Conservation (phyloP, 2,329 filamentous ascomycete species). For the Chrysoporthe austroafricana region DNA sequence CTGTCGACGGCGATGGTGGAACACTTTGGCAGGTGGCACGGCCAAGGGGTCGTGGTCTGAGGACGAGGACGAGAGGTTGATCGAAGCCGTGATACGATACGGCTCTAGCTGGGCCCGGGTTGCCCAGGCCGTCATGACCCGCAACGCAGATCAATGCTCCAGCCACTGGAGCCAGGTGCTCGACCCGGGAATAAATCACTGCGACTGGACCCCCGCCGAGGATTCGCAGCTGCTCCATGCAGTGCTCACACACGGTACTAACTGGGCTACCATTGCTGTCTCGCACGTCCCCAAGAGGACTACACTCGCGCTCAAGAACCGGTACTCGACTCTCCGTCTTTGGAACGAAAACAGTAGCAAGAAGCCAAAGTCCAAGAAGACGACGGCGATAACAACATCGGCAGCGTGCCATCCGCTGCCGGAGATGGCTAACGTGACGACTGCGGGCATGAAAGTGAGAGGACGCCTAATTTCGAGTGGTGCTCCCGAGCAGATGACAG, state of each 20-base stretch:
- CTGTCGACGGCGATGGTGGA: slow-evolving; percentile 35
- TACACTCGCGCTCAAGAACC: slow-evolving; percentile 34
- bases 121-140: slow-evolving; percentile 32
- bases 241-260: slow-evolving; percentile 19
- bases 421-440: too few species aligned
- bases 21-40: slow-evolving; percentile 34
- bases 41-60: slow-evolving; percentile 27
- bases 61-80: too few species aligned
- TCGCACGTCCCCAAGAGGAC: slow-evolving; percentile 34
- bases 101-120: background rate
- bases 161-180: slow-evolving; percentile 36
- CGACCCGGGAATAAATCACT: slow-evolving; percentile 34
- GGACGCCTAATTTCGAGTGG: too few species aligned
- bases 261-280: slow-evolving; percentile 35
- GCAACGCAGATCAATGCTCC: slow-evolving; percentile 36
- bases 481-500: too few species aligned
- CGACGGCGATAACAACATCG: too few species aligned
- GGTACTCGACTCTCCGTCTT: slow-evolving; percentile 24
- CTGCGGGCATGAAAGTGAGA: too few species aligned
- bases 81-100: too few species aligned
- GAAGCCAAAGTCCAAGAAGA: too few species aligned
- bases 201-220: slow-evolving; percentile 34
- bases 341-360: background rate
- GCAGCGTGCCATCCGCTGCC: too few species aligned
- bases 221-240: too few species aligned